Percentiles rank a stretch among this genome's conserved stretches.
Conservation (phyloP, 345 rosid genomes). For the Ceriops decandra region DNA sequence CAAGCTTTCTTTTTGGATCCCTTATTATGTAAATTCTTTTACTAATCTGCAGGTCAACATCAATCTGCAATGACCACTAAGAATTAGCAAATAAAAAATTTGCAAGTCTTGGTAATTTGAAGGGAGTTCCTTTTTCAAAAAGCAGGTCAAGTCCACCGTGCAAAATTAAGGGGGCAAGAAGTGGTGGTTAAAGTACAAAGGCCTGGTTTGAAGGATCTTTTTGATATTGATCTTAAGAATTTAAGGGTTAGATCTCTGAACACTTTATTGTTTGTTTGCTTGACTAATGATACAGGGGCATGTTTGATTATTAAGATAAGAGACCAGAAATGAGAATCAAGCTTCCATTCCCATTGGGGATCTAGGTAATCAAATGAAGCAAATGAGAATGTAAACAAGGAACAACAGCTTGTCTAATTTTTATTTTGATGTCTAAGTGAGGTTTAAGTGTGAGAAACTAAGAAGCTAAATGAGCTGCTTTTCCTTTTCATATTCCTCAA, state of each 20-base stretch:
- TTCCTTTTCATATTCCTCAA: too few relatives aligned
- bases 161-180: conserved; percentile 82
- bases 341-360: neutral
- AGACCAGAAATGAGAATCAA: neutral
- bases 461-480: too few relatives aligned
- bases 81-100: neutral
- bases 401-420: too few relatives aligned
- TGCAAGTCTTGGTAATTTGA: neutral
- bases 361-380: too few relatives aligned
- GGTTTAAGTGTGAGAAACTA: too few relatives aligned
- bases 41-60: conserved; percentile 5
- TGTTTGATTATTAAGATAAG: neutral
- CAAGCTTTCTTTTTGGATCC: conserved; percentile 7
- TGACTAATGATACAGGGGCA: neutral
- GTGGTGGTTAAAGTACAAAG: conserved; percentile 94
- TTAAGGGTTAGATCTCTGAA: conserved; percentile 63
- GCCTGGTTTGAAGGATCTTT: conserved; percentile 94
- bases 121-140: neutral
- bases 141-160: conserved; percentile 97
- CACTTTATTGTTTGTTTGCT: neutral
- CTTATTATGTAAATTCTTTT: conserved; percentile 13
- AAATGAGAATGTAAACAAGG: too few relatives aligned
- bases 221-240: conserved; percentile 93
- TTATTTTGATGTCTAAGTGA: too few relatives aligned
- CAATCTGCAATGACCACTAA: conserved; percentile 7